Conservation (phyloP, 176 grass and related monocot species). For the Ensete ventricosum region DNA sequence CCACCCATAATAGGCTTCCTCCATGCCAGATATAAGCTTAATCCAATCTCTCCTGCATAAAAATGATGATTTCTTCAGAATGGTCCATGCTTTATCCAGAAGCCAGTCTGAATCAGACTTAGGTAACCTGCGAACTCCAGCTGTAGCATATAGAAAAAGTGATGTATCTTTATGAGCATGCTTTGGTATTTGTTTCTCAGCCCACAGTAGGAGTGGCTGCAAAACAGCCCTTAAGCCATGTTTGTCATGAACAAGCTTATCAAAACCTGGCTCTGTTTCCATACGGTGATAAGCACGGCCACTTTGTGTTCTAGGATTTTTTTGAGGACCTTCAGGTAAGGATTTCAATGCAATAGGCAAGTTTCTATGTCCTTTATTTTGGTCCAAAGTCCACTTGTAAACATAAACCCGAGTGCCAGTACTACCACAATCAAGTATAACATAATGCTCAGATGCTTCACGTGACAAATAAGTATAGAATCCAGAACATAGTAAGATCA, state of each 20-base stretch:
- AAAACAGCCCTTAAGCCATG: conserved; percentile 61
- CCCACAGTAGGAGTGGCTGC: conserved; percentile 84
- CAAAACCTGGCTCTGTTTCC: conserved; percentile 96
- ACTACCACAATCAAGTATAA: conserved; percentile 96
- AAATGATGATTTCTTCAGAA: conserved; percentile 97
- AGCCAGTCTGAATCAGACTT: conserved; percentile 87
- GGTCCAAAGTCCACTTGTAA: conserved; percentile 76
- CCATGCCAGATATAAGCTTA: conserved; percentile 91
- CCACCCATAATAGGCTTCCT: conserved; percentile 99
- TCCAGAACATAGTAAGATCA: conserved; percentile 56
- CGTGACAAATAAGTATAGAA: conserved; percentile 63
- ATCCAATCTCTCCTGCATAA: conserved; percentile 74
- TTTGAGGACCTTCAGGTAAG: conserved; percentile 59
- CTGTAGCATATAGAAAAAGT: conserved; percentile 91
- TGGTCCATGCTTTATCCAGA: conserved; percentile 76
- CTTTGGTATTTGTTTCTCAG: conserved; percentile 73
- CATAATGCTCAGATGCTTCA: conserved; percentile 77
- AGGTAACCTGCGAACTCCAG: conserved; percentile 80
- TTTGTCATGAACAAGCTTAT: conserved; percentile 84
- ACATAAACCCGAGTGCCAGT: conserved; percentile 90
- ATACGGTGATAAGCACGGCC: conserved; percentile 83
- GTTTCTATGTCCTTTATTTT: conserved; percentile 35
- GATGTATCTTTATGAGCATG: conserved; percentile 66
- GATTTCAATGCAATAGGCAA: conserved; percentile 76
- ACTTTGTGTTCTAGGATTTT: conserved; percentile 50